Evolutionary conservation across 2,329 filamentous ascomycete genomes (phyloP), one percentile per base, ranked within the genome.

Genomic region (Calonectria honghensis): DNA sequence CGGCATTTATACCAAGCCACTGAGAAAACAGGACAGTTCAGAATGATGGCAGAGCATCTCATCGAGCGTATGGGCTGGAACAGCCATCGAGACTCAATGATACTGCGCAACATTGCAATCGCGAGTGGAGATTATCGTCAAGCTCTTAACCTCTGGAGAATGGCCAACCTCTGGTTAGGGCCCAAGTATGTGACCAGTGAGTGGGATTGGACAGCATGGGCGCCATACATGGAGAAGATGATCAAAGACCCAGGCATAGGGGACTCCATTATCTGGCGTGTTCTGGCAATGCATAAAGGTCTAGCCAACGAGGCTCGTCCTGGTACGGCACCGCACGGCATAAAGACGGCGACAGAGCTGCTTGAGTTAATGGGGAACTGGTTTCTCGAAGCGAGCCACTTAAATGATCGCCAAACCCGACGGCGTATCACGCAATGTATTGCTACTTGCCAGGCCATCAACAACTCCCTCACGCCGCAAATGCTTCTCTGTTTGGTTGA

Each of bases 161-260:
- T 57, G 24, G 72, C 52, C 45, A 52, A 52, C 16, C 9, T 37
- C 10, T 41, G 29, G 39, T 35, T 35, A 6, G 39, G 41, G 14
- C 29, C 65, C 16, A 59, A 50, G 16, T 61, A 50, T 7, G 63
- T 66, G 45, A 50, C 57, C 18, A 9, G 35, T 5, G 13, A 78
- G 5, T 84, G 84, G 81, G 65, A 79, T 20, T 86, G 85, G 84
- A 78, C 78, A 18, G 65, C 78, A 16, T 87, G 85, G 85, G 73
- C 70, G 24, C 78, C 77, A 5, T 82, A 85, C 68, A 54, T 81
- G 5, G 78, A 85, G 50, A 63, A 70, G 32, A 83, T 87, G 73
- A 81, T 86, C 73, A 80, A 80, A 48, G 84, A 86, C 67, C 72
- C 79, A 4, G 64, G 78, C 7, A 45, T 85, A 16, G 70, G 75